Conservation (phyloP, 2,329 filamentous ascomycete species). For the Chaetomiaceae sp. region DNA sequence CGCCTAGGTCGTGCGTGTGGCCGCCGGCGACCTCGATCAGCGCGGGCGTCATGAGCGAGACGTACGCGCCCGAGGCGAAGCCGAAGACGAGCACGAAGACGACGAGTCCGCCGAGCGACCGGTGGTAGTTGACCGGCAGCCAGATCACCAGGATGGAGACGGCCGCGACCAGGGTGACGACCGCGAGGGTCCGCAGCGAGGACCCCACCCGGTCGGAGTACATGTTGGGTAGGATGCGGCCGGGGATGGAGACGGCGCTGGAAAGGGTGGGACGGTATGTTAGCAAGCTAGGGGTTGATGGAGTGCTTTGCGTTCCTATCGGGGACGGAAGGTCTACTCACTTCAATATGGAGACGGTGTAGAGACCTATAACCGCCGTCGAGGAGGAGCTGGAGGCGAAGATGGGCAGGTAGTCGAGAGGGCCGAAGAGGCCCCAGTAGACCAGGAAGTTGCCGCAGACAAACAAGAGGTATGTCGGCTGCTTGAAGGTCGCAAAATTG, state of each 20-base stretch:
- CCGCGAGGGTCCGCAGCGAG: neutral
- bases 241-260: conserved; percentile 2
- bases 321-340: neutral
- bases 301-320: no score
- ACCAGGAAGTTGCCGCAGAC: conserved; percentile 4
- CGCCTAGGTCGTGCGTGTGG: neutral
- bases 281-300: no score
- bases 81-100: conserved; percentile 1
- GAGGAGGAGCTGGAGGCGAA: neutral
- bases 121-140: neutral
- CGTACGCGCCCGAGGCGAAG: neutral
- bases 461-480: conserved; percentile 1
- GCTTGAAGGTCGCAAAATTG: neutral
- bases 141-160: neutral
- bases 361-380: neutral
- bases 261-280: no score
- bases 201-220: conserved; percentile 4
- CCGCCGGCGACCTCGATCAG: conserved; percentile 4
- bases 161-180: neutral
- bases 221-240: conserved; percentile 5
- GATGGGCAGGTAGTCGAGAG: conserved; percentile 5
- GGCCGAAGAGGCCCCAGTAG: conserved; percentile 7
- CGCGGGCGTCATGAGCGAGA: conserved; percentile 6
- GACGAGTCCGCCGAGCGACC: neutral
- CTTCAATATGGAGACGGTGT: conserved; percentile 5